Conservation (phyloP, 768 basidiomycete genomes). For the Chiua virens region DNA sequence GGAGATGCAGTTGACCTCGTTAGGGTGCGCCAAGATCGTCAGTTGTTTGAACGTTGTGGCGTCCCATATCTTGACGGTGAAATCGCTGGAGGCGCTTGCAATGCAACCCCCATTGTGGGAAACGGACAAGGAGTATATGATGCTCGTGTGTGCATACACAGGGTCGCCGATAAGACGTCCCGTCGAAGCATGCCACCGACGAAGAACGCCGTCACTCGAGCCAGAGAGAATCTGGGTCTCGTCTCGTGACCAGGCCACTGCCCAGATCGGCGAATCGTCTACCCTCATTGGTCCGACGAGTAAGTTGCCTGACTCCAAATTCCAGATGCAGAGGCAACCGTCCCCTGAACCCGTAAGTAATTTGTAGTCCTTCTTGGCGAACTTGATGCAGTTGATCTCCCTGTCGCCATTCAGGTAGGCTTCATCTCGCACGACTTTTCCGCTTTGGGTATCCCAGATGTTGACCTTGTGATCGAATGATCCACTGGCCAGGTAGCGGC, state of each 20-base stretch:
- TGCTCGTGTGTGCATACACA: constrained; percentile 22
- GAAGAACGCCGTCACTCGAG: constrained; percentile 21
- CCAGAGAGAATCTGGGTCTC: constrained; percentile 28
- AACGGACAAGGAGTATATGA: constrained; percentile 27
- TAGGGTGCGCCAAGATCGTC: constrained; percentile 20
- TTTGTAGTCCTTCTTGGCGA: constrained; percentile 22
- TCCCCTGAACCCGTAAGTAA: constrained; percentile 31
- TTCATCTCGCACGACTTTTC: constrained; percentile 24
- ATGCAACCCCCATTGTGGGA: constrained; percentile 28
- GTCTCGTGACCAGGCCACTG: constrained; percentile 31
- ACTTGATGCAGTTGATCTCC: constrained; percentile 30
- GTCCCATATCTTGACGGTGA: constrained; percentile 32
- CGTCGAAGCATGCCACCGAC: constrained; percentile 25
- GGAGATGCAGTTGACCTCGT: constrained; percentile 29
- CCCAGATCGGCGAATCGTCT: constrained; percentile 27
- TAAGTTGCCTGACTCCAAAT: constrained; percentile 25
- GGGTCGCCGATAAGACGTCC: constrained; percentile 23
- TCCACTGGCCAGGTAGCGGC: constrained; percentile 29
- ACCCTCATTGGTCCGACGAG: constrained; percentile 26
- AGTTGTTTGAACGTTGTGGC: constrained; percentile 24
- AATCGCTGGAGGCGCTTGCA: constrained; percentile 31
- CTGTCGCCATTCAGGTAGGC: constrained; percentile 20
- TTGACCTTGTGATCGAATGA: constrained; percentile 33
- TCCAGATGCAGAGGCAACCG: constrained; percentile 30
- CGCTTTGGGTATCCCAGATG: constrained; percentile 30